phyloP scores from a whole-genome alignment of 2,329 filamentous ascomycete genomes.

The Plenodomus tracheiphilus region DNA sequence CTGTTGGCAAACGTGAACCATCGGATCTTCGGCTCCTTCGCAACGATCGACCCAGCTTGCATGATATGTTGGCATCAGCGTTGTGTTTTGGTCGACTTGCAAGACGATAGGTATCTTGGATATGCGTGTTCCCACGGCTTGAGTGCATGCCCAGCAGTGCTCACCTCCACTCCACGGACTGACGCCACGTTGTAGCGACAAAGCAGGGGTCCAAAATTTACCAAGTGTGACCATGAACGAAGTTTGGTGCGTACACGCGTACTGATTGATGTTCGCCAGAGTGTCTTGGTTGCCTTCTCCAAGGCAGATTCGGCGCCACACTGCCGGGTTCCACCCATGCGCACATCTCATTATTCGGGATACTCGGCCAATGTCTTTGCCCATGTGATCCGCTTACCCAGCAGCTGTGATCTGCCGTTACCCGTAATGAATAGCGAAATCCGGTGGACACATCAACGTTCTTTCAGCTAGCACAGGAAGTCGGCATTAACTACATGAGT shows the following conservation, averaged over 20 bases:
- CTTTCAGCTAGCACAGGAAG: neutral
- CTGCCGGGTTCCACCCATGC: neutral
- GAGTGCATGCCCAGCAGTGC: conserved; percentile 6
- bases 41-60: conserved; percentile 17
- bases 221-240: neutral
- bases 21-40: conserved; percentile 16
- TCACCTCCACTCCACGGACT: conserved; percentile 6
- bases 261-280: conserved; percentile 1
- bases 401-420: neutral
- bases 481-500: neutral
- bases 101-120: neutral
- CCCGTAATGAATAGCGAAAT: neutral
- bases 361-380: neutral
- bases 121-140: conserved; percentile 13
- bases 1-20: conserved; percentile 18
- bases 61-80: neutral
- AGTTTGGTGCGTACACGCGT: neutral
- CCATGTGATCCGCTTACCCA: conserved; percentile 10
- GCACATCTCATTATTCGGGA: neutral
- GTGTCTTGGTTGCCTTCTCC: conserved; percentile 26
- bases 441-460: neutral
- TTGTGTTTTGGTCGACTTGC: neutral
- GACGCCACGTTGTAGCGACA: conserved; percentile 9
- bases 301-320: conserved; percentile 1
- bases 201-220: neutral